phyloP scores from a whole-genome alignment of 2,329 filamentous ascomycete genomes.

The Claviceps purpurea region DNA sequence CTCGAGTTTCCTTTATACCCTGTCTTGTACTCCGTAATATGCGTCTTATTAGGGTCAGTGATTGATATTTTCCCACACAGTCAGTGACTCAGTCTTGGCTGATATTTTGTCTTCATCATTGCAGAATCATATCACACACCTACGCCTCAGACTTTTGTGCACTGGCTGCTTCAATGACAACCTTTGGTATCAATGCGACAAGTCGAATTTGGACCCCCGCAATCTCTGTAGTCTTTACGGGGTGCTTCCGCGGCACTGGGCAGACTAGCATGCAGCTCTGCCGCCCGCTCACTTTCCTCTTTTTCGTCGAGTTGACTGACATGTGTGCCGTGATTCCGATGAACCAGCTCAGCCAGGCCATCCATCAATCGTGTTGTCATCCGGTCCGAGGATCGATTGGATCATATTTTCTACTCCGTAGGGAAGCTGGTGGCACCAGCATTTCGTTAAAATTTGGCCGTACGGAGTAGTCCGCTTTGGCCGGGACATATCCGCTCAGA shows the following conservation, averaged over 20 bases:
- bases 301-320: background rate
- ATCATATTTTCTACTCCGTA: background rate
- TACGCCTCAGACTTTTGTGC: background rate
- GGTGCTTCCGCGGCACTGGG: background rate
- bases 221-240: background rate
- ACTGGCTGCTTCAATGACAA: background rate
- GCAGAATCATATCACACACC: background rate
- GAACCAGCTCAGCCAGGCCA: background rate
- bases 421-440: background rate
- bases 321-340: background rate
- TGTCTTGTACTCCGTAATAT: background rate
- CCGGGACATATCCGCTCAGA: background rate
- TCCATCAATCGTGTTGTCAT: background rate
- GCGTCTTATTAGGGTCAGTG: background rate
- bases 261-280: background rate
- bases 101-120: background rate
- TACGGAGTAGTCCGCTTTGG: background rate
- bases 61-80: background rate
- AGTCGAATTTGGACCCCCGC: background rate
- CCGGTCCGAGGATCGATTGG: background rate
- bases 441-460: background rate
- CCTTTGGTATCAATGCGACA: background rate
- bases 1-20: background rate
- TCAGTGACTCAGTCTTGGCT: background rate
- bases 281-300: background rate